A percentile compares a stretch with the other conserved stretches of the same genome.
These are phyloP conservation scores for Podaxis mareebaensis DNA, from an alignment of 768 basidiomycete species.

Conservation along the genomic window DNA sequence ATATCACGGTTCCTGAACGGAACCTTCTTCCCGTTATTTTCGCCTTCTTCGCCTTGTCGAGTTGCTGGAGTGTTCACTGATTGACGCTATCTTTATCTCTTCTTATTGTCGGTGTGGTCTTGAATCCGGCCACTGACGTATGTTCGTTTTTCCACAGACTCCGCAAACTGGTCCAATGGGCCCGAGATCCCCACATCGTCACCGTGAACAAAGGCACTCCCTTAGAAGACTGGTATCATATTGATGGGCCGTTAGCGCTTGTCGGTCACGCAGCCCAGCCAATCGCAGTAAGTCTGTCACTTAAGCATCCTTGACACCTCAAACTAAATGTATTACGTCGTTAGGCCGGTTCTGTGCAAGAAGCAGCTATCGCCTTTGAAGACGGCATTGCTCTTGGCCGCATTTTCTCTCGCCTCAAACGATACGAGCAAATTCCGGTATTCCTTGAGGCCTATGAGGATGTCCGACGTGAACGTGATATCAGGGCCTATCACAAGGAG, in stretches of 20 bases:
- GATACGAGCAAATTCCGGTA: constrained; percentile 47
- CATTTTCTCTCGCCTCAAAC: constrained; percentile 55
- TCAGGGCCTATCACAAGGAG: constrained; percentile 42
- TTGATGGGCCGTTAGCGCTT: constrained; percentile 7
- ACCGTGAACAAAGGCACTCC: constrained; percentile 1
- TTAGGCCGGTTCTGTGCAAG: constrained; percentile 13
- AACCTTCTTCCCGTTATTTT: background rate
- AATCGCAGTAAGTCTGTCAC: constrained; percentile 8
- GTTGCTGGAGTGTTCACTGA: background rate
- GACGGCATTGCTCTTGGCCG: constrained; percentile 62
- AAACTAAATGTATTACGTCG: background rate
- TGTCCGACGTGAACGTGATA: constrained; percentile 49
- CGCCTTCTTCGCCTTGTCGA: background rate
- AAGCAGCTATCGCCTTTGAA: constrained; percentile 47
- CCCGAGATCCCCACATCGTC: constrained; percentile 14
- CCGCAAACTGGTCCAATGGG: constrained; percentile 12
- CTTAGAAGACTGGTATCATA: constrained; percentile 13
- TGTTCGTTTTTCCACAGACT: background rate
- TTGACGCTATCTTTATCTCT: background rate
- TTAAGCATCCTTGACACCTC: background rate
- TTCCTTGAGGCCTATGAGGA: constrained; percentile 59
- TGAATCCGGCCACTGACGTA: background rate
- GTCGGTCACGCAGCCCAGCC: constrained; percentile 16
- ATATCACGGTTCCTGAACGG: background rate
- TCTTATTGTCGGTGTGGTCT: background rate